Percentiles rank a stretch among this genome's conserved stretches.
phyloP scores from a whole-genome alignment of 805 yeast species.

The Saccharomycopsis malanga region DNA sequence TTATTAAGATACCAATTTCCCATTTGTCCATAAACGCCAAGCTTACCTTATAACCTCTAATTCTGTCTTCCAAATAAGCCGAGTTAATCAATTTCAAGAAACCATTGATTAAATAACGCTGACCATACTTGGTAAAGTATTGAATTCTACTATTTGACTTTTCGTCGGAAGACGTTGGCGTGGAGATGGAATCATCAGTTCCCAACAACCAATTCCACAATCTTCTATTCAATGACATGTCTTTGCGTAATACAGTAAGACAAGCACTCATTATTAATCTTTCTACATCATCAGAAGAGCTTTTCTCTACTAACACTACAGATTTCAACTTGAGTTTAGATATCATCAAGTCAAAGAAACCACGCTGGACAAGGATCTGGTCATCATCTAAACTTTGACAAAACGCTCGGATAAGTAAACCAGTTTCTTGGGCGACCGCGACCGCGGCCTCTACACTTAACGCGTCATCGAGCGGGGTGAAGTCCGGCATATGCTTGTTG shows the following conservation, averaged over 20 bases:
- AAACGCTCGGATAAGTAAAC: slow-evolving; percentile 68
- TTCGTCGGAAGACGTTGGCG: slow-evolving; percentile 14
- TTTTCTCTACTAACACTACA: slow-evolving; percentile 39
- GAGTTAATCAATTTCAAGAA: slow-evolving; percentile 39
- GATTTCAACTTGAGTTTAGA: slow-evolving; percentile 62
- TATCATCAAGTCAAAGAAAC: slow-evolving; percentile 75
- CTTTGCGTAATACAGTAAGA: slow-evolving; percentile 65
- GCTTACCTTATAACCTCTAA: slow-evolving; percentile 56
- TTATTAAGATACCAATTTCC: slow-evolving; percentile 79
- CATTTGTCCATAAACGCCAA: slow-evolving; percentile 82
- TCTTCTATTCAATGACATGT: slow-evolving; percentile 91
- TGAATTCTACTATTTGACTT: slow-evolving; percentile 30
- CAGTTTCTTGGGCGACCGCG: slow-evolving; percentile 70
- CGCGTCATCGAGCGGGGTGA: slow-evolving; percentile 25
- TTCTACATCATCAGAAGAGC: slow-evolving; percentile 48
- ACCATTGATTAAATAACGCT: slow-evolving; percentile 43
- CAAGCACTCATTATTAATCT: slow-evolving; percentile 57
- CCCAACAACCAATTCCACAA: slow-evolving; percentile 92
- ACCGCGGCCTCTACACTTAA: slow-evolving; percentile 46
- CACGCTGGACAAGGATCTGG: slow-evolving; percentile 70
- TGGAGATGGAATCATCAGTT: slow-evolving; percentile 40
- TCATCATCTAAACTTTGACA: slow-evolving; percentile 62
- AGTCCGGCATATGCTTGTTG: slow-evolving; percentile 54
- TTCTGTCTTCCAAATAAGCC: slow-evolving; percentile 28
- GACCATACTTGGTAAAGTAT: slow-evolving; percentile 58